Evolutionary conservation across 495 filamentous ascomycete species (phyloP).

Genomic region (Tricharina praecox): DNA sequence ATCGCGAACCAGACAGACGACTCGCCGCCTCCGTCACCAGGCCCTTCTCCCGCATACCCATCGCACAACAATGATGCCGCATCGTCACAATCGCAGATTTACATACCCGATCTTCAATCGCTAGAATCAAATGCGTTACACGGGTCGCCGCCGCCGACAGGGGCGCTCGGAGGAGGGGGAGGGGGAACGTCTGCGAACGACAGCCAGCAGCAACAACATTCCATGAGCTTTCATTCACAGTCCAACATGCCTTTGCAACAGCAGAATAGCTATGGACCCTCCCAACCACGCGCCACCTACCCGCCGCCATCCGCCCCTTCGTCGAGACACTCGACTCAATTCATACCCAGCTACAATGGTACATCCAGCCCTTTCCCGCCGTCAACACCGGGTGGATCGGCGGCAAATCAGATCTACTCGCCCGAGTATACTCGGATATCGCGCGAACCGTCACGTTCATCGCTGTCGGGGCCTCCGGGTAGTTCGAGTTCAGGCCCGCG

Average conservation of each 20-base stretch:
- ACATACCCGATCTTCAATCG: slow-evolving; percentile 24
- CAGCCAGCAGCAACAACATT: neutral
- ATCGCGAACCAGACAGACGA: slow-evolving; percentile 93
- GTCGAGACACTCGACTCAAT: slow-evolving; percentile 22
- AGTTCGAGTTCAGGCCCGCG: slow-evolving; percentile 6
- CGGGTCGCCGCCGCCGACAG: neutral
- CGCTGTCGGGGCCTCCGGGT: slow-evolving; percentile 18
- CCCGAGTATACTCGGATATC: slow-evolving; percentile 25
- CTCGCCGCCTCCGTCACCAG: slow-evolving; percentile 33
- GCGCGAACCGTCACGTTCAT: slow-evolving; percentile 24
- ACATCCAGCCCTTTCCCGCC: slow-evolving; percentile 6
- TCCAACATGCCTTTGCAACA: slow-evolving; percentile 15
- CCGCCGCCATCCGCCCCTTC: slow-evolving; percentile 18
- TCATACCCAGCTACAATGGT: slow-evolving; percentile 7
- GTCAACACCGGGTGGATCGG: slow-evolving; percentile 24
- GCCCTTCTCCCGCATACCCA: slow-evolving; percentile 23
- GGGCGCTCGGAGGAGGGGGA: too few relatives aligned
- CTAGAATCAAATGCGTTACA: slow-evolving; percentile 9
- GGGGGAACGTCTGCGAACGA: too few relatives aligned
- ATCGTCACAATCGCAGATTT: slow-evolving; percentile 14
- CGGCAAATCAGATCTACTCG: slow-evolving; percentile 26
- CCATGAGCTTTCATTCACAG: slow-evolving; percentile 42
- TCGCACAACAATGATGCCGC: slow-evolving; percentile 14
- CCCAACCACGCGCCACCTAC: slow-evolving; percentile 16
- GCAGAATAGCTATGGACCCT: slow-evolving; percentile 1